Base-by-base conservation (phyloP, 2,329 filamentous ascomycete species). In the Penicillium sclerotiorum region DNA sequence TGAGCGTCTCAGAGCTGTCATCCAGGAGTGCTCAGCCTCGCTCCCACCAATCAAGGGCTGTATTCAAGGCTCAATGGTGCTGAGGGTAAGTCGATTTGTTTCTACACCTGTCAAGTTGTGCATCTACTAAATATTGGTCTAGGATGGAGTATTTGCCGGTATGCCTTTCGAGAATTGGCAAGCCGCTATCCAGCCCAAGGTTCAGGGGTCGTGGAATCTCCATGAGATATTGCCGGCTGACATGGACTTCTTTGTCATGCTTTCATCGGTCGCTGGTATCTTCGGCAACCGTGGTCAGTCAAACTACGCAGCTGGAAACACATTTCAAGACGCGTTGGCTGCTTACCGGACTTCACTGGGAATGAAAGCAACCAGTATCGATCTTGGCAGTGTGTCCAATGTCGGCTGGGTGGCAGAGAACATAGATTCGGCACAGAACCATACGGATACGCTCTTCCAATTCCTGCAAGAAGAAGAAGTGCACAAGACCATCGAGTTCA, bases 251-350 rank as follows among this genome's bases (percentile, higher is more conserved):
- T 77, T 76, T 49, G 55, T 74, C 41, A 66, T 73, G 54, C 59
- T 76, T 1, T 74, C 72, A 0, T 77, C 74, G 1, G 57, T 70
- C 1, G 69, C 72, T 25, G 71, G 72, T 1, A 60, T 80, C 12
- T 61, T 76, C 5, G 78, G 78, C 4, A 77, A 76, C 43, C 56
- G 69, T 5, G 71, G 73, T 3, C 67, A 81, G 46, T 68, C 76
- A 9, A 78, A 76, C 50, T 77, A 77, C 51, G 63, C 68, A 2
- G 71, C 72, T 5, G 73, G 62, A 15, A 67, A 68, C 36, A 65
- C 69, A 1, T 76, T 67, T 56, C 66, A 74, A 49, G 71, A 73
- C 37, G 63, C 67, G 1, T 49, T 74, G 6, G 69, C 67, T 2
- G 59, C 55, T 5, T 59, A 66, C 23, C 68, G 70, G 6, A 43